Percentiles rank a stretch among this genome's conserved stretches.
Conservation (phyloP, 495 filamentous ascomycete genomes). For the Aspergillus olivimuriae region DNA sequence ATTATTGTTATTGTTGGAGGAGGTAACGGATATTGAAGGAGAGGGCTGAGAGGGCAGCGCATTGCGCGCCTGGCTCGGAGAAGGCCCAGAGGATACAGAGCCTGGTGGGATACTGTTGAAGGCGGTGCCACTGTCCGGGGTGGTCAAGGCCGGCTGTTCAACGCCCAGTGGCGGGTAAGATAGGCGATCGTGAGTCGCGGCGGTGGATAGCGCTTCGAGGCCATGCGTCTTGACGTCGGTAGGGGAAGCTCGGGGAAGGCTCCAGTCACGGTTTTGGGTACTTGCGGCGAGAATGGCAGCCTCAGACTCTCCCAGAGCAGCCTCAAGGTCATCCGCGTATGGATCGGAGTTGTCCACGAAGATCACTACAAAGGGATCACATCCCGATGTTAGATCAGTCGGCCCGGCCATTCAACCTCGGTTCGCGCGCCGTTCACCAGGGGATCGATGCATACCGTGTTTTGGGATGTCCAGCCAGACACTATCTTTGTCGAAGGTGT, state of each 20-base stretch:
- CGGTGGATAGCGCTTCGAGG: conserved; percentile 51
- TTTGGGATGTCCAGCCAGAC: conserved; percentile 61
- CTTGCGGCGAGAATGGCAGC: conserved; percentile 27
- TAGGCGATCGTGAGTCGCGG: conserved; percentile 47
- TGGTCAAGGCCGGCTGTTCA: conserved; percentile 10
- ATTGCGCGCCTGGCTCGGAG: conserved; percentile 27
- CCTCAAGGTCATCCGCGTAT: conserved; percentile 48
- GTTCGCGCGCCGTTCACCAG: not conserved
- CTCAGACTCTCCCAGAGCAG: conserved; percentile 26
- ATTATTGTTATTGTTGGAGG: conserved; percentile 41
- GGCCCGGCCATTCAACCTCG: not conserved
- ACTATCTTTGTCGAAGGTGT: conserved; percentile 57
- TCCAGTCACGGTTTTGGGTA: conserved; percentile 27
- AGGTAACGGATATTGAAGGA: conserved; percentile 32
- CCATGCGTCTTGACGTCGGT: conserved; percentile 40
- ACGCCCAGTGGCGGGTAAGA: conserved; percentile 22
- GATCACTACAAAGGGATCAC: conserved; percentile 40
- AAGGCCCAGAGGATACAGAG: conserved; percentile 31
- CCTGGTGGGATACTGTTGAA: conserved; percentile 14
- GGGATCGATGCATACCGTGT: conserved; percentile 28
- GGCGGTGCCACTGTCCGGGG: conserved; percentile 10
- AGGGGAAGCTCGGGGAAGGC: conserved; percentile 11
- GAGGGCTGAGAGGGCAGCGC: conserved; percentile 31
- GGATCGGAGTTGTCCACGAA: conserved; percentile 60
- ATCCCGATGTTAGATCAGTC: conserved; percentile 1